Evolutionary conservation across 2,329 filamentous ascomycete species (phyloP).

Genomic region (Fusarium dlaminii): DNA sequence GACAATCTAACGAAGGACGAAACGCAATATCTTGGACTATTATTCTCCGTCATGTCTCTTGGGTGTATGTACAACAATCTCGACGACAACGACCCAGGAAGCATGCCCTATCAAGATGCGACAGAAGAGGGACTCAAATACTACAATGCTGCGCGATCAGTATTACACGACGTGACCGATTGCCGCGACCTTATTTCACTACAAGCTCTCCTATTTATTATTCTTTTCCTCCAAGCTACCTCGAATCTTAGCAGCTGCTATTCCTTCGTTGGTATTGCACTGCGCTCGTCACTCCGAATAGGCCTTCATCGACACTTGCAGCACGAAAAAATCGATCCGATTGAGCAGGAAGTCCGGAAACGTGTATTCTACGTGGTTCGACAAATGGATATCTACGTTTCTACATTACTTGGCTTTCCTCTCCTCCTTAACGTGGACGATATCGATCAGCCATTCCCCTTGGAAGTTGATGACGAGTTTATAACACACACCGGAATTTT

Average conservation of each 20-base stretch:
- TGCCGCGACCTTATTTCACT: constrained; percentile 79
- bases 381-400: constrained; percentile 77
- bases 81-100: constrained; percentile 61
- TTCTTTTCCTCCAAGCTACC: constrained; percentile 81
- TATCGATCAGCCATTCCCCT: constrained; percentile 72
- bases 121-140: constrained; percentile 75
- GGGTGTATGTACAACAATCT: constrained; percentile 76
- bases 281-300: constrained; percentile 79
- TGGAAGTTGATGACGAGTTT: constrained; percentile 73
- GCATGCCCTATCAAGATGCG: constrained; percentile 59
- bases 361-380: constrained; percentile 74
- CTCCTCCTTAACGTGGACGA: constrained; percentile 71
- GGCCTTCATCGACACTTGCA: constrained; percentile 79
- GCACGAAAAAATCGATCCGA: constrained; percentile 68
- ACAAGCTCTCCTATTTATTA: constrained; percentile 81
- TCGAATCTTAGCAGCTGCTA: constrained; percentile 84
- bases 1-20: constrained; percentile 72
- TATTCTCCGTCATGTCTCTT: constrained; percentile 76
- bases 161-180: constrained; percentile 72
- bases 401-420: constrained; percentile 72
- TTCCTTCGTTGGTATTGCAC: constrained; percentile 80
- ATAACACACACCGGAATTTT: constrained; percentile 68
- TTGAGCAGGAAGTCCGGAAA: constrained; percentile 71
- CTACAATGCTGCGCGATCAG: constrained; percentile 72
- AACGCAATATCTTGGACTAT: constrained; percentile 72